Conservation (phyloP, 495 filamentous ascomycete species). For the Neurospora sublineolata region DNA sequence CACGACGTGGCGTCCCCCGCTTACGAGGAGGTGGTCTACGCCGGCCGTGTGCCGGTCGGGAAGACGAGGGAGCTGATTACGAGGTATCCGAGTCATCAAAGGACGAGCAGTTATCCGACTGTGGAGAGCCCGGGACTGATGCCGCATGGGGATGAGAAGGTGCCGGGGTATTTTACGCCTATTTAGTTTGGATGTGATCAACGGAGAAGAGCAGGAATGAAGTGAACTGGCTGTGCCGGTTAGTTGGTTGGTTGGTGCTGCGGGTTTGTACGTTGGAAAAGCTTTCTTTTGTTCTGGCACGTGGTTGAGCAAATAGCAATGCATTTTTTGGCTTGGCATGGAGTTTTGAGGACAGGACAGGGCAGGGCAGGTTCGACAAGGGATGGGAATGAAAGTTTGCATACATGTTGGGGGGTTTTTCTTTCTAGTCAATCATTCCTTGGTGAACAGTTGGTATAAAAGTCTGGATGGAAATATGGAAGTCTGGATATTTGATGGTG, state of each 20-base stretch:
- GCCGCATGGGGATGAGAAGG: not conserved
- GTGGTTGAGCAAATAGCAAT: not conserved
- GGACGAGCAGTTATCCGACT: conserved; percentile 23
- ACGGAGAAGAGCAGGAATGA: not conserved
- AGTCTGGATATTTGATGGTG: not conserved
- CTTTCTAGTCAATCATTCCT: not conserved
- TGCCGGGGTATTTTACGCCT: not conserved
- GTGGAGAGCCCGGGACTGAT: conserved; percentile 1
- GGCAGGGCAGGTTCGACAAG: not conserved
- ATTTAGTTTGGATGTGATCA: too few species aligned
- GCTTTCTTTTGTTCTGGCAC: not conserved
- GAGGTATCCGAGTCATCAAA: conserved; percentile 14
- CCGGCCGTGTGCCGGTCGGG: conserved; percentile 14
- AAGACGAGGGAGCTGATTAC: conserved; percentile 3
- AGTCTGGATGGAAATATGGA: not conserved
- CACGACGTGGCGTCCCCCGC: not conserved
- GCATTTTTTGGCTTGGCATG: not conserved
- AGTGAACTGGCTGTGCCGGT: not conserved
- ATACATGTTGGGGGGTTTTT: not conserved
- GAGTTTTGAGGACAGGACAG: not conserved
- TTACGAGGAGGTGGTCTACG: conserved; percentile 13
- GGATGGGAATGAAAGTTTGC: not conserved
- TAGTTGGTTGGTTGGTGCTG: not conserved
- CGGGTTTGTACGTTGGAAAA: not conserved
- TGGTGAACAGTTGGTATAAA: not conserved